These are phyloP conservation scores for Emergomyces orientalis DNA, from an alignment of 2,329 filamentous ascomycete species.

Conservation along the genomic window DNA sequence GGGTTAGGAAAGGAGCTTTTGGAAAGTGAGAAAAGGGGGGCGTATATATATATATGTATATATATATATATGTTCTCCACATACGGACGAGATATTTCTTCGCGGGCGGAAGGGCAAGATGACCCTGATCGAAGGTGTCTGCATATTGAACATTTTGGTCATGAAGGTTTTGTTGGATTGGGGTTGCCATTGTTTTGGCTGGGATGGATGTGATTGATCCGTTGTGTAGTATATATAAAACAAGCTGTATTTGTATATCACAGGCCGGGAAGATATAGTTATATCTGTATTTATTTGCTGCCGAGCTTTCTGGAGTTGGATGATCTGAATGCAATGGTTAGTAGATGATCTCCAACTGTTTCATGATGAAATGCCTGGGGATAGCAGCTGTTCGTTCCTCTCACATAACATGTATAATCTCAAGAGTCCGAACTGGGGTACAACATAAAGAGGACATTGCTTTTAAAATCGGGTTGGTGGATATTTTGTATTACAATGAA, in stretches of 20 bases:
- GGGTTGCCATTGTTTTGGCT: slow-evolving; percentile 31
- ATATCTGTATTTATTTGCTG: not conserved
- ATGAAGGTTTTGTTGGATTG: slow-evolving; percentile 47
- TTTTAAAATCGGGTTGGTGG: not conserved
- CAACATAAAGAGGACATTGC: not conserved
- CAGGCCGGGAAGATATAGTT: not conserved
- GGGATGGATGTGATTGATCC: not conserved
- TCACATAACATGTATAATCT: not conserved
- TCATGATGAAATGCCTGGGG: not conserved
- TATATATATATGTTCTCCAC: slow-evolving; percentile 14
- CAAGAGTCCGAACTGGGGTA: not conserved
- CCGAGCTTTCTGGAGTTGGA: not conserved
- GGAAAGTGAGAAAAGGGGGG: not conserved
- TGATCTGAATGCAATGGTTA: not conserved
- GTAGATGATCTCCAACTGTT: not conserved
- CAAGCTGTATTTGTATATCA: not conserved
- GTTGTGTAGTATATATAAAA: not conserved
- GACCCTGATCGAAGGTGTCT: slow-evolving; percentile 53
- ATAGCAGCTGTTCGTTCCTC: not conserved
- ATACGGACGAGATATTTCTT: slow-evolving; percentile 58
- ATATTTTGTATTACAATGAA: not conserved
- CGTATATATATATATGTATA: not conserved
- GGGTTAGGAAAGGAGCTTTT: slow-evolving; percentile 9
- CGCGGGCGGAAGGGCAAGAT: slow-evolving; percentile 58
- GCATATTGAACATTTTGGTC: slow-evolving; percentile 51